A percentile compares a stretch with the other conserved stretches of the same genome.
Evolutionary conservation across 164 flowering plant species (phyloP).

Genomic region (Houttuynia cordata): DNA sequence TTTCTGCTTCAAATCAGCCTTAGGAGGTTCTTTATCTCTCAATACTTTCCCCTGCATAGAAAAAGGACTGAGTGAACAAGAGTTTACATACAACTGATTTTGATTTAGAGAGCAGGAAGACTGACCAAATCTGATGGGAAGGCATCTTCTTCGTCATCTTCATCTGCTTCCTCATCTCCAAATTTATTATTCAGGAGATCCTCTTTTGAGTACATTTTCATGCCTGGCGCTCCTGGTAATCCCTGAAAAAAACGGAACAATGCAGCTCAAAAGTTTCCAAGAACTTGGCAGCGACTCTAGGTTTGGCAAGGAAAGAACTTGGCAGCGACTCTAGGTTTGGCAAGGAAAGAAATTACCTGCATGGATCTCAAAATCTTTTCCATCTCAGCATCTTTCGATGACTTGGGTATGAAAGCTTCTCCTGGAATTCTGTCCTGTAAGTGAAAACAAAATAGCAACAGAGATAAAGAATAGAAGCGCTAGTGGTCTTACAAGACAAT

Average conservation of each 20-base stretch:
- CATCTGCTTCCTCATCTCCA: constrained; percentile 60
- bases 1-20: constrained; percentile 49
- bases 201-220: constrained; percentile 93
- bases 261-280: background rate
- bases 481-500: background rate
- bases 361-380: constrained; percentile 71
- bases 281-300: background rate
- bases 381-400: constrained; percentile 90
- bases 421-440: constrained; percentile 74
- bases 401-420: constrained; percentile 69
- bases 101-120: background rate
- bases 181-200: constrained; percentile 62
- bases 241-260: constrained; percentile 33
- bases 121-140: constrained; percentile 62
- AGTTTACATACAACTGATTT: background rate
- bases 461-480: background rate
- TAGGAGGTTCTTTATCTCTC: constrained; percentile 38
- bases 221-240: constrained; percentile 91
- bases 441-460: constrained; percentile 1
- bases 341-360: constrained; percentile 40
- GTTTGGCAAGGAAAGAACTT: background rate
- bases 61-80: too few relatives aligned
- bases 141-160: constrained; percentile 62
- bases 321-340: background rate
- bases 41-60: constrained; percentile 47